A percentile compares a stretch with the other conserved stretches of the same genome.
phyloP scores from a whole-genome alignment of 306 rosid species.

The Lathyrus oleraceus region DNA sequence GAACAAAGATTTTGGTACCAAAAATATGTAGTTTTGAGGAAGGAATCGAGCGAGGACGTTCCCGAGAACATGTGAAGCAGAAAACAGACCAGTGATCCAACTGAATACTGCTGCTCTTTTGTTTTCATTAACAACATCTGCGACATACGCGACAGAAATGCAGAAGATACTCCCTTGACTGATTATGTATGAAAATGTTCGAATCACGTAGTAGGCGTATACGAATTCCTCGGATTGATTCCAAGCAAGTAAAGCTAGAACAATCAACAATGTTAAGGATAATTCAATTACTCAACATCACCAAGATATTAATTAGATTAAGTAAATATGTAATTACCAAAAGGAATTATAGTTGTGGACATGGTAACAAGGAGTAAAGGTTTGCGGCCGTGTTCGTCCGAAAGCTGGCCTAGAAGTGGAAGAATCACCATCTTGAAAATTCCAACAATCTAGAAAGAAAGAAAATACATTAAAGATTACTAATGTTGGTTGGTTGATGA shows the following conservation, averaged over 20 bases:
- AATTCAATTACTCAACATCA: no score
- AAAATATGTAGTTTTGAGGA: slow-evolving; percentile 54
- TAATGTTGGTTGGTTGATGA: not conserved
- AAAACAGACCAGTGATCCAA: slow-evolving; percentile 68
- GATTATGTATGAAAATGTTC: slow-evolving; percentile 57
- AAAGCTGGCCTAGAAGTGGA: slow-evolving; percentile 83
- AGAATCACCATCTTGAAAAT: slow-evolving; percentile 76
- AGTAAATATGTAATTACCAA: slow-evolving; percentile 39
- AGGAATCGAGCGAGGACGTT: slow-evolving; percentile 59
- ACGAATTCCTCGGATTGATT: slow-evolving; percentile 54
- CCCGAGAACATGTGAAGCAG: slow-evolving; percentile 66
- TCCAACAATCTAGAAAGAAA: slow-evolving; percentile 58
- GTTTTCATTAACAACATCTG: slow-evolving; percentile 58
- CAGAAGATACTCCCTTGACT: slow-evolving; percentile 78
- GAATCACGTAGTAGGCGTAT: slow-evolving; percentile 62
- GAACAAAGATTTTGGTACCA: slow-evolving; percentile 33
- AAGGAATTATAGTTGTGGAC: slow-evolving; percentile 63
- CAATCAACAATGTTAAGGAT: not conserved
- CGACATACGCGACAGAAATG: slow-evolving; percentile 64
- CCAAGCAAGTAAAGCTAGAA: slow-evolving; percentile 60
- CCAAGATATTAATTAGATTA: not conserved
- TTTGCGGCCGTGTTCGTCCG: slow-evolving; percentile 83
- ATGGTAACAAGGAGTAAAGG: slow-evolving; percentile 67
- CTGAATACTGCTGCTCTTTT: slow-evolving; percentile 64
- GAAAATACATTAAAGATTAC: slow-evolving; percentile 4